Base-by-base conservation (phyloP, 331 rosid genomes). In the Dryas integrifolia region DNA sequence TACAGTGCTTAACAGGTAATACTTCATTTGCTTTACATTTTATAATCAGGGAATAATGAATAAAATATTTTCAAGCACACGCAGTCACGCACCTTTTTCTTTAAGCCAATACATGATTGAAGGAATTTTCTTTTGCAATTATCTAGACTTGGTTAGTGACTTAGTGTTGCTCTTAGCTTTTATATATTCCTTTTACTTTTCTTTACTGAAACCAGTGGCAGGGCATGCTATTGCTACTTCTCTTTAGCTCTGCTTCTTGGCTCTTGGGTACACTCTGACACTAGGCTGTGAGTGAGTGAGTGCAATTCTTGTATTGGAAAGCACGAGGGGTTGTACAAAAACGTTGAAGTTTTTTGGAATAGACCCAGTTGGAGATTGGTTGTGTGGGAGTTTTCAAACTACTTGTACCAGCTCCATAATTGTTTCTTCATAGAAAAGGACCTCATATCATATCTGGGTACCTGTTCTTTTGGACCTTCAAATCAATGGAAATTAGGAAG, bases 71-170 rank as follows among this genome's bases (percentile, higher is more conserved):
- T 49, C 69, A 45, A 84, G 47, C 73, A 56, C 58, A 59, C 5
- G 24, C 24, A 21, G 24, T 21, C 24, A 21, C 24, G 43, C 9
- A 10, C 70, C 72, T 66, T 67, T 70, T 70, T 80, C 70, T 76
- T 69, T 71, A 71, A 69, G 69, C 81, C 85, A 80, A 81, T 87
- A 80, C 85, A 87, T 85, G 97, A 81, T 84, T 83, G 92, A 91
- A 76, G 90, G 94, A 81, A 72, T 88, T 82, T 83, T 80, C 83
- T 48, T 80, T 86, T 73, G 53, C 79, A 77, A 63, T 68, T 85
- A 83, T 88, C 86, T 73, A 80, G 85, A 89, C 75, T 65, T 82
- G 76, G 77, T 64, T 77, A 71, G 58, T 10, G 26, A 15, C 24
- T 21, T 21, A 21, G 45, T 61, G 80, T 40, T 76, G 57, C 67